A percentile compares a stretch with the other conserved stretches of the same genome.
Evolutionary conservation across 2,329 filamentous ascomycete genomes (phyloP).

Genomic region (Colletotrichum somersetense): DNA sequence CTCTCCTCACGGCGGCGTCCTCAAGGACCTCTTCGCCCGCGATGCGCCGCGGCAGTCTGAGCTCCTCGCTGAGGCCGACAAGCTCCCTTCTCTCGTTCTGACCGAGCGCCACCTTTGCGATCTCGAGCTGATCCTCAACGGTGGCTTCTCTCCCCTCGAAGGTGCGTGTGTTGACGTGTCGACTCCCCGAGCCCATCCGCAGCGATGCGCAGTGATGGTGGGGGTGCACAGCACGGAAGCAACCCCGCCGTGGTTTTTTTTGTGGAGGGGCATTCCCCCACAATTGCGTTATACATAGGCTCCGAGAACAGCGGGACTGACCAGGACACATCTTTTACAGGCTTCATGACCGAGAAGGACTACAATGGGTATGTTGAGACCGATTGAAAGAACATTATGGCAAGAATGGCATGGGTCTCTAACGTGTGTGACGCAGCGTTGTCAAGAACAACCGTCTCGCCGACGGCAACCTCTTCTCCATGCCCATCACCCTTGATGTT

Average conservation of each 20-base stretch:
- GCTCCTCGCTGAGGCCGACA: slow-evolving; percentile 87
- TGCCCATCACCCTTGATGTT: slow-evolving; percentile 95
- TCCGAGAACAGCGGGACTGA: slow-evolving; percentile 29
- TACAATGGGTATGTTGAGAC: slow-evolving; percentile 81
- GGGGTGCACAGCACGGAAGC: slow-evolving; percentile 37
- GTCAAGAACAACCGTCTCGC: slow-evolving; percentile 89
- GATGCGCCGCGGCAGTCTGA: slow-evolving; percentile 86
- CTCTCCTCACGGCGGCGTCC: slow-evolving; percentile 87
- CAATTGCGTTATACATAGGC: slow-evolving; percentile 26
- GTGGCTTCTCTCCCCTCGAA: slow-evolving; percentile 97
- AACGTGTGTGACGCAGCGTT: slow-evolving; percentile 70
- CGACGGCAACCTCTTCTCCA: slow-evolving; percentile 92
- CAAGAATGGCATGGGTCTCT: slow-evolving; percentile 44
- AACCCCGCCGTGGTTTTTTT: slow-evolving; percentile 37
- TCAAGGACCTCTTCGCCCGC: slow-evolving; percentile 97
- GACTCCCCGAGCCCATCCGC: slow-evolving; percentile 4
- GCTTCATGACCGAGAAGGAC: slow-evolving; percentile 97
- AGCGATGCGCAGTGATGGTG: slow-evolving; percentile 32
- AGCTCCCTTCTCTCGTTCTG: slow-evolving; percentile 84
- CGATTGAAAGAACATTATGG: slow-evolving; percentile 2
- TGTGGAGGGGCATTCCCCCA: slow-evolving; percentile 35
- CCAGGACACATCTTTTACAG: slow-evolving; percentile 59
- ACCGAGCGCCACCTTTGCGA: slow-evolving; percentile 97
- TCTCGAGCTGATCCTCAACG: slow-evolving; percentile 96
- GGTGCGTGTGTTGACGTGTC: slow-evolving; percentile 67